These are phyloP conservation scores for Pythium rishiriense DNA, from an alignment of 352 stramenopile species.

Conservation along the genomic window DNA sequence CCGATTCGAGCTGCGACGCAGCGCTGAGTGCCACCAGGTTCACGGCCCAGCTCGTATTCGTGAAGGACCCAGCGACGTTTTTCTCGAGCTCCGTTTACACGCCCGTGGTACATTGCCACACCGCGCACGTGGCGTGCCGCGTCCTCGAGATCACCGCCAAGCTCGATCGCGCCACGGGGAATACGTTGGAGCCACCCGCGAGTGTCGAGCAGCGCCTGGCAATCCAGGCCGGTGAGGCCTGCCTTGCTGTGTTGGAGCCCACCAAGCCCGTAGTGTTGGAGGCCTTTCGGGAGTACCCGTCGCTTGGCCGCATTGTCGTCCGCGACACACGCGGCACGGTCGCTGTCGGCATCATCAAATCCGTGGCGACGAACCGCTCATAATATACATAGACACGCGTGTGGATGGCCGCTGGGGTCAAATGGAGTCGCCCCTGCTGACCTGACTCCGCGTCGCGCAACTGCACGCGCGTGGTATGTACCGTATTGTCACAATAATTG, in stretches of 20 bases:
- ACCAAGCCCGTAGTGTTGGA: slow-evolving; percentile 96
- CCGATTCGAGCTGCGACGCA: slow-evolving; percentile 93
- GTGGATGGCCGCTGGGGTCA: no score
- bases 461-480: no score
- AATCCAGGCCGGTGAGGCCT: slow-evolving; percentile 92
- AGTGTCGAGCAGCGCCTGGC: slow-evolving; percentile 50
- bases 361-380: no score
- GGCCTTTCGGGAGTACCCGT: slow-evolving; percentile 96
- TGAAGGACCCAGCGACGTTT: slow-evolving; percentile 89
- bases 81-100: slow-evolving; percentile 94
- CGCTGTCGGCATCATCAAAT: slow-evolving; percentile 94
- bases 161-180: slow-evolving; percentile 96
- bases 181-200: slow-evolving; percentile 93
- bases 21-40: slow-evolving; percentile 86
- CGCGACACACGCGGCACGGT: slow-evolving; percentile 93
- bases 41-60: slow-evolving; percentile 95
- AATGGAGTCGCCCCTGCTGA: no score
- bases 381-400: no score
- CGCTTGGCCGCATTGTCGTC: slow-evolving; percentile 93
- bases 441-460: no score
- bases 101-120: slow-evolving; percentile 98
- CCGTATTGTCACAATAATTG: no score
- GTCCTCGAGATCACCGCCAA: slow-evolving; percentile 95
- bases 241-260: slow-evolving; percentile 94
- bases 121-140: slow-evolving; percentile 95